Conservation (phyloP, 208 protist genomes). For the Leishmania amazonensis region DNA sequence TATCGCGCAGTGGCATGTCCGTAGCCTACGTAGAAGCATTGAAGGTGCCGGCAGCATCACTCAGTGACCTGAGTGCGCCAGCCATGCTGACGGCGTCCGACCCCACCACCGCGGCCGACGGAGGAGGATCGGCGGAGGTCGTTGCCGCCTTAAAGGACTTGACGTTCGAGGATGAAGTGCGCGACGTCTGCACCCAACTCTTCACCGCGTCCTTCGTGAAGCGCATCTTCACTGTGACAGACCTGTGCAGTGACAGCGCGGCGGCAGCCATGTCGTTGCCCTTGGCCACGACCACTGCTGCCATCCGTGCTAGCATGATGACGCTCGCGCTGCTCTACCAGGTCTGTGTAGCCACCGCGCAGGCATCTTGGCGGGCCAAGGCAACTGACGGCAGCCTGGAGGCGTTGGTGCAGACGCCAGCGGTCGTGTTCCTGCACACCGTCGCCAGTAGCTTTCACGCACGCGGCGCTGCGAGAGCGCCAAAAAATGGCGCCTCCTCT, state of each 20-base stretch:
- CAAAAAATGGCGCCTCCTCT: neutral
- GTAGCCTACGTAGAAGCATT: slow-evolving; percentile 28
- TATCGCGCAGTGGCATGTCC: slow-evolving; percentile 30
- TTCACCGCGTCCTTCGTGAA: slow-evolving; percentile 19
- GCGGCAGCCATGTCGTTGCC: neutral
- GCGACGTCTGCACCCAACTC: slow-evolving; percentile 10
- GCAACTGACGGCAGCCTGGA: slow-evolving; percentile 9
- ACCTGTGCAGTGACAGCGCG: slow-evolving; percentile 1
- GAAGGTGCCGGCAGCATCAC: slow-evolving; percentile 18
- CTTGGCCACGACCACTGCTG: neutral
- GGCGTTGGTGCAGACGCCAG: slow-evolving; percentile 5
- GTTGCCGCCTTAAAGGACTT: slow-evolving; percentile 4
- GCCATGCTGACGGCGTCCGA: neutral
- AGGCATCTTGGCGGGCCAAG: slow-evolving; percentile 26
- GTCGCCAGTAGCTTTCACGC: slow-evolving; percentile 19
- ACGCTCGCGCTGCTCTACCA: slow-evolving; percentile 33
- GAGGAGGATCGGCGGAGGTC: neutral
- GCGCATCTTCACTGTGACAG: slow-evolving; percentile 12
- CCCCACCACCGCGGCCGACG: neutral
- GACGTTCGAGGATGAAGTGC: slow-evolving; percentile 35
- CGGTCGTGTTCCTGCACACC: slow-evolving; percentile 14
- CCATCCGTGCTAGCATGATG: slow-evolving; percentile 13
- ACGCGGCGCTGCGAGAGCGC: neutral
- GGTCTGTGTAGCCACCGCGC: slow-evolving; percentile 10
- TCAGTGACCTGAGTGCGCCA: slow-evolving; percentile 26